Evolutionary conservation across 2,329 filamentous ascomycete genomes (phyloP).

Genomic region (Arthrinium phaeospermum): DNA sequence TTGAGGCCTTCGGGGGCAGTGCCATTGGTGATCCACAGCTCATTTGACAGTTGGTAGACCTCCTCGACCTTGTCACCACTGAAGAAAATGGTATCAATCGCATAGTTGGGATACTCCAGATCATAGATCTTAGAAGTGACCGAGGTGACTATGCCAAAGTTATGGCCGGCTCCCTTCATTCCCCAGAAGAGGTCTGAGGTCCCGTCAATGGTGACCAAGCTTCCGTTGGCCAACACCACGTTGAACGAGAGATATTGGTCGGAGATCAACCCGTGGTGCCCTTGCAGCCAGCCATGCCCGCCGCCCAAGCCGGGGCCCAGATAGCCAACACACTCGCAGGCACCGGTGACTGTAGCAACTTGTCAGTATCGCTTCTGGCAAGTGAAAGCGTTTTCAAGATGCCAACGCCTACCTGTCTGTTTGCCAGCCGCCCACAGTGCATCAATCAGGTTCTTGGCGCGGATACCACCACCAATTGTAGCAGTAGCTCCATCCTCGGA

Average conservation of each 20-base stretch:
- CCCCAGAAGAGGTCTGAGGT: constrained; percentile 63
- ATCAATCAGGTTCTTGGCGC: constrained; percentile 44
- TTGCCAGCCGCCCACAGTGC: constrained; percentile 48
- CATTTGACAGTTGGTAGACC: constrained; percentile 44
- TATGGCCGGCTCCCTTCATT: constrained; percentile 61
- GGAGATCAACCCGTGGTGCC: constrained; percentile 56
- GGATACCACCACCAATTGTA: constrained; percentile 46
- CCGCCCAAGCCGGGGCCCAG: constrained; percentile 60
- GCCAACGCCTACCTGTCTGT: constrained; percentile 40
- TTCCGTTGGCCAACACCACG: constrained; percentile 57
- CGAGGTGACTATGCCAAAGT: constrained; percentile 62
- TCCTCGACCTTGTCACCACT: constrained; percentile 51
- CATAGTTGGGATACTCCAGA: constrained; percentile 41
- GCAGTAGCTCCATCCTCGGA: constrained; percentile 41
- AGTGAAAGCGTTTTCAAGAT: too few species aligned
- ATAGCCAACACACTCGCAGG: constrained; percentile 53
- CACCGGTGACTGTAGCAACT: constrained; percentile 43
- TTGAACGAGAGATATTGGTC: constrained; percentile 60
- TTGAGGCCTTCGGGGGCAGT: constrained; percentile 49
- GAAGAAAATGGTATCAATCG: constrained; percentile 48
- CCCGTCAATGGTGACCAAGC: constrained; percentile 43
- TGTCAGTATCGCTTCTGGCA: not conserved
- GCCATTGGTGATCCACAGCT: constrained; percentile 45
- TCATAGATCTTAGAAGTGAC: constrained; percentile 53
- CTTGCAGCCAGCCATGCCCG: constrained; percentile 61